A percentile compares a stretch with the other conserved stretches of the same genome.
These are phyloP conservation scores for Aquilaria agallochum DNA, from an alignment of 441 rosid genomes.

Conservation along the genomic window DNA sequence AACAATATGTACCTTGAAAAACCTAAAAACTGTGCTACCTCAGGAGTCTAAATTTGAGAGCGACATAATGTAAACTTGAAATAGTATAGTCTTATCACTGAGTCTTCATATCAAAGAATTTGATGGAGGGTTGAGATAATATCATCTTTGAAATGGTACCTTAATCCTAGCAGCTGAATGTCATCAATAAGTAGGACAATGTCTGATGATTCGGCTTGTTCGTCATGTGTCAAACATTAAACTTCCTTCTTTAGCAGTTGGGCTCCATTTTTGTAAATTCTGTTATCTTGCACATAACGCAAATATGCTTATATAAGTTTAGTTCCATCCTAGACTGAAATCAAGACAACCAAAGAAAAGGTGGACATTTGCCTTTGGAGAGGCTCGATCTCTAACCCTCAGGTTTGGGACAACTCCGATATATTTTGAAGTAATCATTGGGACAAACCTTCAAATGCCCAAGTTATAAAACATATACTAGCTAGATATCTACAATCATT, in stretches of 20 bases:
- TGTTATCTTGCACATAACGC: too few species aligned
- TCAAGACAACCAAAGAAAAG: too few species aligned
- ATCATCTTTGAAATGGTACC: conserved; percentile 28
- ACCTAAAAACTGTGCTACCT: conserved; percentile 32
- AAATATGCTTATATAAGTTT: too few species aligned
- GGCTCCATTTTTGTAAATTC: conserved; percentile 5
- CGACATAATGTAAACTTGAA: conserved; percentile 20
- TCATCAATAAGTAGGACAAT: conserved; percentile 40
- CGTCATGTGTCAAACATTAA: conserved; percentile 17
- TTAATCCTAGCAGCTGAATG: conserved; percentile 39
- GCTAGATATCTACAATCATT: too few species aligned
- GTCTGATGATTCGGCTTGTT: conserved; percentile 6
- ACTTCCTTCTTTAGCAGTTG: conserved; percentile 27
- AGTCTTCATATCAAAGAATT: background rate
- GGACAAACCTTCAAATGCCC: too few species aligned
- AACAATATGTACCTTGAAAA: conserved; percentile 32
- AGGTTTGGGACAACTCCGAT: too few species aligned
- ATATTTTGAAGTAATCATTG: too few species aligned
- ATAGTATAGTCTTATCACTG: background rate
- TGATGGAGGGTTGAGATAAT: conserved; percentile 20
- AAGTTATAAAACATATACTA: background rate
- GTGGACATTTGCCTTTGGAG: too few species aligned
- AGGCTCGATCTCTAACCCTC: too few species aligned
- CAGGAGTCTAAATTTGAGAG: conserved; percentile 39
- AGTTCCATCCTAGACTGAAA: too few species aligned